These are phyloP conservation scores for Mycena capillaripes DNA, from an alignment of 768 basidiomycete genomes.

Conservation along the genomic window DNA sequence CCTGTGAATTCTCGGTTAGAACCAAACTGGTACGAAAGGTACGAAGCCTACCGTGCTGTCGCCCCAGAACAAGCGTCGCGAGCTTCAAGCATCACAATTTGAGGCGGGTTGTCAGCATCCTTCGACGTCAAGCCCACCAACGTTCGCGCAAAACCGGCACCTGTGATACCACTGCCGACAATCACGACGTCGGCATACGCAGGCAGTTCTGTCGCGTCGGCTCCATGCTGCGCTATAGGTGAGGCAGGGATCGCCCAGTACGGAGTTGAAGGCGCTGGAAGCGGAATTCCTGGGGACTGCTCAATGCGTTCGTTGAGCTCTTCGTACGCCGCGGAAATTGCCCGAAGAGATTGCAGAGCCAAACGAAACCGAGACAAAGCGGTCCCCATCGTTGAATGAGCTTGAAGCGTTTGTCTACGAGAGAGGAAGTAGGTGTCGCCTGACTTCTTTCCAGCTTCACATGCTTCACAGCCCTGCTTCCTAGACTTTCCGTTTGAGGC, in stretches of 20 bases:
- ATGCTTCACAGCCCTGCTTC: too few relatives aligned
- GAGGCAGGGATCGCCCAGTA: conserved; percentile 67
- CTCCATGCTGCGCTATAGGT: conserved; percentile 46
- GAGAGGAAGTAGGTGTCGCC: too few relatives aligned
- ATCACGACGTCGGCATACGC: conserved; percentile 63
- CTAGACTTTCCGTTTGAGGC: too few relatives aligned
- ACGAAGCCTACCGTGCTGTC: conserved; percentile 56
- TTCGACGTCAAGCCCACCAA: conserved; percentile 28
- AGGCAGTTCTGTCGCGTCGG: conserved; percentile 39
- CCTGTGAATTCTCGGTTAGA: conserved; percentile 44
- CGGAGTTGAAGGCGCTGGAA: conserved; percentile 58
- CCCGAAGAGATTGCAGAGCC: conserved; percentile 9
- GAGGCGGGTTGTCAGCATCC: neutral
- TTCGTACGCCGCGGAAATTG: conserved; percentile 35
- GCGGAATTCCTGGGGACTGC: conserved; percentile 59
- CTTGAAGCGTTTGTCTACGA: too few relatives aligned
- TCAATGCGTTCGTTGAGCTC: conserved; percentile 50
- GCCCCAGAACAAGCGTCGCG: conserved; percentile 70
- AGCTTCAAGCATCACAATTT: conserved; percentile 74
- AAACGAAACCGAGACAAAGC: conserved; percentile 24
- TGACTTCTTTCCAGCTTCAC: too few relatives aligned
- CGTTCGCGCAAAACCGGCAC: conserved; percentile 59
- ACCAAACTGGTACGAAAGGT: neutral
- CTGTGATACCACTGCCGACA: conserved; percentile 71
- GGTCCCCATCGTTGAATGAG: conserved; percentile 18